These are phyloP conservation scores for Pseudoscleropodium purum DNA, from an alignment of 225 moss, liverwort and hornwort genomes.

Conservation along the genomic window DNA sequence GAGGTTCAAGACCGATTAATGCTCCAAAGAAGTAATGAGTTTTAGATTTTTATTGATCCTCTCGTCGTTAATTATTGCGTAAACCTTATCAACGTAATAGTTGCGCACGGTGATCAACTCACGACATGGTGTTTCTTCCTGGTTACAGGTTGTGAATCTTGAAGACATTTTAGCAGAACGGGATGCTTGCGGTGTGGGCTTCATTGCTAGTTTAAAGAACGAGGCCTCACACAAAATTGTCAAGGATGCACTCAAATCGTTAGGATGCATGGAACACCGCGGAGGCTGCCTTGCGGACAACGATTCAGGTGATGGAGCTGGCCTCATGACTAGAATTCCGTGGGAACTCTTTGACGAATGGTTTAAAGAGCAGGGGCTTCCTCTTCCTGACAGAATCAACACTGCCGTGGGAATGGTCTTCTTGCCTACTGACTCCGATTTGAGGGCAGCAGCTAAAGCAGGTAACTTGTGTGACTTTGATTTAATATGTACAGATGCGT, in stretches of 20 bases:
- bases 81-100: neutral
- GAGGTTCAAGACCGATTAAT: neutral
- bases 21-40: neutral
- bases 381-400: slow-evolving; percentile 35
- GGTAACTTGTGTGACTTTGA: slow-evolving; percentile 22
- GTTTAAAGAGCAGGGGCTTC: slow-evolving; percentile 58
- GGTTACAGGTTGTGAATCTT: slow-evolving; percentile 52
- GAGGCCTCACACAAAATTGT: slow-evolving; percentile 57
- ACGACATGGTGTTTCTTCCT: neutral
- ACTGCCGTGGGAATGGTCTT: slow-evolving; percentile 88
- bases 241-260: slow-evolving; percentile 68
- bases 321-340: slow-evolving; percentile 81
- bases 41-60: neutral
- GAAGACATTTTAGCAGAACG: slow-evolving; percentile 78
- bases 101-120: neutral
- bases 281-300: slow-evolving; percentile 92
- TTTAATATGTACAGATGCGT: neutral
- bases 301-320: slow-evolving; percentile 86
- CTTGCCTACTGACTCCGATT: slow-evolving; percentile 48
- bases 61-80: neutral
- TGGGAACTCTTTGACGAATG: slow-evolving; percentile 67
- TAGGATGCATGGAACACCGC: slow-evolving; percentile 88
- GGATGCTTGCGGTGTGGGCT: slow-evolving; percentile 84
- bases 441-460: slow-evolving; percentile 60
- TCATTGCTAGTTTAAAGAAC: slow-evolving; percentile 73